These are phyloP conservation scores for Aspergillus egyptiacus DNA, from an alignment of 495 filamentous ascomycete species.

Conservation along the genomic window DNA sequence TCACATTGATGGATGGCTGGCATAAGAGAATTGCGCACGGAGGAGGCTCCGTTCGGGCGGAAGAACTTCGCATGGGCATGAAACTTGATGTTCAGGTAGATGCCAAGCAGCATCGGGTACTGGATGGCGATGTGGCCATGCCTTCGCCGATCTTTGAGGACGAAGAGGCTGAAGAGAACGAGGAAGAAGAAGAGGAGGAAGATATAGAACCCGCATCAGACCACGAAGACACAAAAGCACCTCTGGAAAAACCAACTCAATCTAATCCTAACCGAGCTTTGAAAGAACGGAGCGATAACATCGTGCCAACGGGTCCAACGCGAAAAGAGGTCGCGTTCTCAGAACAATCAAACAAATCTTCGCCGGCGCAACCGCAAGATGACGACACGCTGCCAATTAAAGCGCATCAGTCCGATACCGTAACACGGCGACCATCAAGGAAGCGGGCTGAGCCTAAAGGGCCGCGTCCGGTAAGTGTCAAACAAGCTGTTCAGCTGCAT, in stretches of 20 bases:
- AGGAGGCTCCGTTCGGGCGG: constrained; percentile 73
- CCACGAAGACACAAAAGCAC: constrained; percentile 13
- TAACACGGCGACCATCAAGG: constrained; percentile 31
- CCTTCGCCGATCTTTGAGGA: constrained; percentile 49
- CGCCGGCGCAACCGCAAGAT: constrained; percentile 20
- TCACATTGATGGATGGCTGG: constrained; percentile 90
- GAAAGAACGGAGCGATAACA: constrained; percentile 41
- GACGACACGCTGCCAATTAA: constrained; percentile 39
- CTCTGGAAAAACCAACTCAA: constrained; percentile 9
- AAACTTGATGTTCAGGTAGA: constrained; percentile 56
- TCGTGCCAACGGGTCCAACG: constrained; percentile 24
- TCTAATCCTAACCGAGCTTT: constrained; percentile 31
- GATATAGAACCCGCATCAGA: constrained; percentile 29
- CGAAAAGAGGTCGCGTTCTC: constrained; percentile 42
- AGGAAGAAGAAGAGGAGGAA: constrained; percentile 25
- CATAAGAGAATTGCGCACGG: constrained; percentile 72
- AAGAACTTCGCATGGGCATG: constrained; percentile 75
- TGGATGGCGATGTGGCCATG: constrained; percentile 22
- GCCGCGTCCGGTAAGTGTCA: constrained; percentile 30
- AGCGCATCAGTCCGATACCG: constrained; percentile 30
- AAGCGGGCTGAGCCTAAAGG: constrained; percentile 30
- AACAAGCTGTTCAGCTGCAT: constrained; percentile 1
- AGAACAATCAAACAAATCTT: constrained; percentile 34
- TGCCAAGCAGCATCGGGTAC: constrained; percentile 33
- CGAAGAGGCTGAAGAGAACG: constrained; percentile 43